Evolutionary conservation across 805 yeast genomes (phyloP).

Genomic region (Schwanniomyces occidentalis): DNA sequence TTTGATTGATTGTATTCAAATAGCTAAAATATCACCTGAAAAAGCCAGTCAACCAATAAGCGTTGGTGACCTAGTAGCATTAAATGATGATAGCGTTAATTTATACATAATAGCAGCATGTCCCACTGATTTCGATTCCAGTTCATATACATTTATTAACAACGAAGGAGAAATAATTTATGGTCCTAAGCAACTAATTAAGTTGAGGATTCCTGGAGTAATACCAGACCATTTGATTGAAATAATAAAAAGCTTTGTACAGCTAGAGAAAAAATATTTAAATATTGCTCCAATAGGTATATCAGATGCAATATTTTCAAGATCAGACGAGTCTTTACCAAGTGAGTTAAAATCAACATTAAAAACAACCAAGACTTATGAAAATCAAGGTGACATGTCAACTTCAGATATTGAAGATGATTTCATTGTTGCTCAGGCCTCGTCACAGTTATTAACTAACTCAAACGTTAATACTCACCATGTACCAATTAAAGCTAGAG

Average conservation of each 20-base stretch:
- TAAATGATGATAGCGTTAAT: slow-evolving; percentile 44
- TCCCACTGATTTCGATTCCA: slow-evolving; percentile 51
- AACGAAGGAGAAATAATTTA: slow-evolving; percentile 58
- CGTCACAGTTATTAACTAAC: slow-evolving; percentile 33
- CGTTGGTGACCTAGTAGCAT: slow-evolving; percentile 66
- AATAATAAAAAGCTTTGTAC: slow-evolving; percentile 23
- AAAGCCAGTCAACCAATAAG: slow-evolving; percentile 23
- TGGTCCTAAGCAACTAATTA: slow-evolving; percentile 44
- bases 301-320: slow-evolving; percentile 29
- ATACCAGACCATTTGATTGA: slow-evolving; percentile 33
- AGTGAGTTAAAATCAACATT: slow-evolving; percentile 9
- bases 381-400: slow-evolving; percentile 6
- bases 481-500: slow-evolving; percentile 37
- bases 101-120: slow-evolving; percentile 55
- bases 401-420: slow-evolving; percentile 19
- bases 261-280: slow-evolving; percentile 28
- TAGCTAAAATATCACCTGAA: slow-evolving; percentile 17
- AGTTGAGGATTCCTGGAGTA: slow-evolving; percentile 55
- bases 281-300: slow-evolving; percentile 41
- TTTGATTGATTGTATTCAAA: slow-evolving; percentile 8
- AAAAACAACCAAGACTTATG: neutral
- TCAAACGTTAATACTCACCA: slow-evolving; percentile 35
- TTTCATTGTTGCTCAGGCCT: slow-evolving; percentile 34
- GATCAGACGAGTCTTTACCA: slow-evolving; percentile 21
- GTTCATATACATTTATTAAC: slow-evolving; percentile 56